Evolutionary conservation across 2,329 filamentous ascomycete genomes (phyloP), one percentile per base, ranked within the genome.

Genomic region (Fusarium tuaranense): DNA sequence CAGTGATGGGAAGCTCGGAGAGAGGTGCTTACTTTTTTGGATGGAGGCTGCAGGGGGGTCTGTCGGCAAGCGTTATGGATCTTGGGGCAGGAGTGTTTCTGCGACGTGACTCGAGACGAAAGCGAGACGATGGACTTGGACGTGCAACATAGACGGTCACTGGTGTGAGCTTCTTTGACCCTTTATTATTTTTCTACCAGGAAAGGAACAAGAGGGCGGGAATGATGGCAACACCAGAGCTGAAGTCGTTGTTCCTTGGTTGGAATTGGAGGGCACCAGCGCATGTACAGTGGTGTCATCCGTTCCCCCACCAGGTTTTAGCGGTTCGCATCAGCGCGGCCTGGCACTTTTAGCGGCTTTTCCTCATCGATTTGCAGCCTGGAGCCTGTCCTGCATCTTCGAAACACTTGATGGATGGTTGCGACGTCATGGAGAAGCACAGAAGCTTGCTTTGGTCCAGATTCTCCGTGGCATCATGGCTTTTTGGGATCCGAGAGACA

Each of bases 371-470:
- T 71, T 73, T 63, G 46, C 72, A 48, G 69, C 41, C 55, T 63
- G 46, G 69, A 48, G 69, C 41, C 55, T 64, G 32, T 71, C 60
- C 62, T 74, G 65, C 73, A 71, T 58, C 63, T 71, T 64, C 59
- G 70, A 74, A 76, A 76, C 73, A 74, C 61, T 51, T 67, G 39
- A 22, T 55, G 67, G 72, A 59, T 71, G 63, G 58, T 34, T 59
- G 58, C 73, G 76, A 79, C 77, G 77, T 79, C 77, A 79, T 79
- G 64, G 65, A 72, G 62, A 57, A 66, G 58, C 18, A 39, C 60
- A 60, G 39, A 70, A 75, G 72, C 77, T 77, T 79, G 77, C 62
- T 78, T 78, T 77, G 44, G 53, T 62, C 61, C 62, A 58, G 67
- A 57, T 44, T 36, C 59, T 67, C 65, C 63, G 65, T 65, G 64